Conservation (phyloP, 345 rosid genomes). For the Eucalyptus paniculata region DNA sequence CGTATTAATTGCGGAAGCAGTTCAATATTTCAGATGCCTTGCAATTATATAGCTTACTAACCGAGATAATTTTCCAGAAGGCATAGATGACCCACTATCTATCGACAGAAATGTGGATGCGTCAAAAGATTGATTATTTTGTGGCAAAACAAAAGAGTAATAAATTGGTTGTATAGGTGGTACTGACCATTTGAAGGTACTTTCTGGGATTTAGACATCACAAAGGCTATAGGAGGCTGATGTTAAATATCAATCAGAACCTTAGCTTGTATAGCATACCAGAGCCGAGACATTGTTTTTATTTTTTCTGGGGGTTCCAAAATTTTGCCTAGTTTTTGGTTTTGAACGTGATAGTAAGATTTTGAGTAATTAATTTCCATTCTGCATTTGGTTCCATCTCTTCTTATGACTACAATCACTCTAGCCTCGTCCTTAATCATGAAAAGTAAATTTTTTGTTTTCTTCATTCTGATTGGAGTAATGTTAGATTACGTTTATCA, state of each 20-base stretch:
- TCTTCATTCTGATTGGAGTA: not conserved
- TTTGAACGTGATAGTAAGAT: not conserved
- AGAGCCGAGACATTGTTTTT: not conserved
- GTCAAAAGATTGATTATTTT: not conserved
- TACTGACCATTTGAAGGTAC: not conserved
- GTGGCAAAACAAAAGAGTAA: not conserved
- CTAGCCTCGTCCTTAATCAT: not conserved
- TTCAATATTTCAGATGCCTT: not conserved
- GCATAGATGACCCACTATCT: not conserved
- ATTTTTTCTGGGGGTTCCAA: not conserved
- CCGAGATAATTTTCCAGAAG: not conserved
- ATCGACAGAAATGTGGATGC: not conserved
- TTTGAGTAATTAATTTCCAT: not conserved
- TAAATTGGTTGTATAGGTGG: not conserved
- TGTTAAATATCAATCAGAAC: not conserved
- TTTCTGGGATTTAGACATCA: not conserved
- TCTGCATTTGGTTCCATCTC: not conserved
- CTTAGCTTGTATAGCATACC: not conserved
- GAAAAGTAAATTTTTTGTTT: not conserved
- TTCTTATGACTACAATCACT: not conserved
- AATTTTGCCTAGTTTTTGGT: not conserved
- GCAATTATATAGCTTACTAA: not conserved
- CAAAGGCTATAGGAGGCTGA: not conserved
- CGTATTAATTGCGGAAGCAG: not conserved
- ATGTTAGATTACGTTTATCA: not conserved